phyloP scores from a whole-genome alignment of 805 yeast genomes.

The Metschnikowia lachancei region DNA sequence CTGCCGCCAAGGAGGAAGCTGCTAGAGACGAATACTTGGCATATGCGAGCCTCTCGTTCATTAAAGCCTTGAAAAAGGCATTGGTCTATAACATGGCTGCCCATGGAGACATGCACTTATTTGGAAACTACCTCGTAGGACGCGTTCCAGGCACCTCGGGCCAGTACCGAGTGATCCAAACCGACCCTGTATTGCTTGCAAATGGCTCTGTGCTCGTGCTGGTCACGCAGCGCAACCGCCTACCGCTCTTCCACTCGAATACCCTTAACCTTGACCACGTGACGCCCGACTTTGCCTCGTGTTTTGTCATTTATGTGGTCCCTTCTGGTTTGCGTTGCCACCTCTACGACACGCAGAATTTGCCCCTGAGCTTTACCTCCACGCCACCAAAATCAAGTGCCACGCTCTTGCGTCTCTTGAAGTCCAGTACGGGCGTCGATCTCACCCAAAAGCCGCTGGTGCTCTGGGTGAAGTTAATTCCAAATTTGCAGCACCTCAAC shows the following conservation, averaged over 20 bases:
- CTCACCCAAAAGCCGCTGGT: slow-evolving; percentile 23
- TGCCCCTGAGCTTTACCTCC: slow-evolving; percentile 25
- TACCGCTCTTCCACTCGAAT: slow-evolving; percentile 28
- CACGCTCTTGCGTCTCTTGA: slow-evolving; percentile 31
- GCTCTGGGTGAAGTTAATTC: slow-evolving; percentile 66
- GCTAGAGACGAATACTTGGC: slow-evolving; percentile 27
- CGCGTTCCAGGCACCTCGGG: slow-evolving; percentile 6
- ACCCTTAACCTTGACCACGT: slow-evolving; percentile 19
- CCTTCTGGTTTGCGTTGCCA: slow-evolving; percentile 47
- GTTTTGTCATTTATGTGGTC: slow-evolving; percentile 37
- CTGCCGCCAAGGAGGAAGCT: neutral
- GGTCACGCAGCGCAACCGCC: slow-evolving; percentile 24
- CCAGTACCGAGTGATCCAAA: slow-evolving; percentile 28
- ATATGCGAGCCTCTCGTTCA: slow-evolving; percentile 35
- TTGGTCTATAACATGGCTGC: slow-evolving; percentile 33
- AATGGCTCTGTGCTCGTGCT: slow-evolving; percentile 41
- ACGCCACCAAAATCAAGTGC: slow-evolving; percentile 26
- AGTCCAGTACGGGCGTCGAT: slow-evolving; percentile 34
- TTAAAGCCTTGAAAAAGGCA: slow-evolving; percentile 41
- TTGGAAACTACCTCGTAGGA: slow-evolving; percentile 36
- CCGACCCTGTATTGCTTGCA: slow-evolving; percentile 38
- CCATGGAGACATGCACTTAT: slow-evolving; percentile 25
- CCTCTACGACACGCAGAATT: slow-evolving; percentile 30
- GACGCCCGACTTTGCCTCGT: slow-evolving; percentile 14
- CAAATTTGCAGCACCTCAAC: slow-evolving; percentile 65